Base-by-base conservation (phyloP, 768 basidiomycete genomes). In the Cantharellus cinnabarinus region DNA sequence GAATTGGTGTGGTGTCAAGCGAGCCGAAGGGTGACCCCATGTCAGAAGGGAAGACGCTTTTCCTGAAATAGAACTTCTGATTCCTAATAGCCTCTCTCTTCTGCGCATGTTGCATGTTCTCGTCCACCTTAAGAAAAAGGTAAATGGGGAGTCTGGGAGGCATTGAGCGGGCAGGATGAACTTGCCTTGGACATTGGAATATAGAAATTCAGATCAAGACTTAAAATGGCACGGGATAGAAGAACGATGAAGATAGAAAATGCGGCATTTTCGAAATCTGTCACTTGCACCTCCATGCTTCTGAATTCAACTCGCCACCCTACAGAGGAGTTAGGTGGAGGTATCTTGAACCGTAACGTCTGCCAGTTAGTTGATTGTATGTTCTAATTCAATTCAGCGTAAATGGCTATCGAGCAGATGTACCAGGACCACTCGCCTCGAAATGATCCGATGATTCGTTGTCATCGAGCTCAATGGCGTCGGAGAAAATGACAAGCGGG, bases 321-420 rank as follows among this genome's bases (percentile, higher is more conserved):
- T 58, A 98, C 97, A 4, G 80, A 69, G 3, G 94, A 90, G 58
- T 86, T 82, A 3, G 88, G 83, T 37, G 95, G 94, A 7, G 95
- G 95, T 2, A 95, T 95, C 69, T 99, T 99, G 78, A 99, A 99
- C 54, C 95, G 80, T 40, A 99, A 75, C 0, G 95, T 97, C 72
- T 99, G 95, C 95, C 95, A 99, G 67, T 99, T 99, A 3, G 95
- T 99, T 2, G 95, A 98, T 78, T 99, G 95, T 35, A 99, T 83
- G 66, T 97, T 98, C 86, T 94, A 69, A 4, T 7, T 37, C 44
- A 48, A 48, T 10, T 48, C 29, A 10, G 10, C 44, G 41, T 29
- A n/a, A 20, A 39, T 14, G 20, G 54, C 38, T 14, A 14, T 44
- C 40, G 52, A 48, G 44, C 55, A 52, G 37, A 29, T 20, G 5